Percentiles rank a stretch among this genome's conserved stretches.
Evolutionary conservation across 2,329 filamentous ascomycete genomes (phyloP).

Genomic region (Sclerotinia borealis): DNA sequence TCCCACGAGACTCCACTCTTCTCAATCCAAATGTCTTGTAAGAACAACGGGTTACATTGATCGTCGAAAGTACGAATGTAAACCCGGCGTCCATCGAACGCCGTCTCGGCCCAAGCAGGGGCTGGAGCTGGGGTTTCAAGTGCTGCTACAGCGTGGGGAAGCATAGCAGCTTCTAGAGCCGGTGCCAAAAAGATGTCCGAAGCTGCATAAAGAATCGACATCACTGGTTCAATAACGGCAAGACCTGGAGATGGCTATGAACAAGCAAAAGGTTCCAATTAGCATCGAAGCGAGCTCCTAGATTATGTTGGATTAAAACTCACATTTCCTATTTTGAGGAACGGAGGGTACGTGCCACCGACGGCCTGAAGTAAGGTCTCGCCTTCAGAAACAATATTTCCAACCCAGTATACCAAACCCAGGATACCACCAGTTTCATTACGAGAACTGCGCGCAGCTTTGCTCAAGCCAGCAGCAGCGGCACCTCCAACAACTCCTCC

Average conservation of each 20-base stretch:
- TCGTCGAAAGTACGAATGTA: neutral
- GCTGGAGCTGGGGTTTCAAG: neutral
- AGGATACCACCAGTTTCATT: neutral
- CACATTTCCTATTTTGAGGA: neutral
- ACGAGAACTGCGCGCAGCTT: neutral
- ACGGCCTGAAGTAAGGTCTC: neutral
- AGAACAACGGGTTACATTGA: neutral
- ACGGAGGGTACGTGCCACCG: neutral
- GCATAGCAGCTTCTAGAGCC: neutral
- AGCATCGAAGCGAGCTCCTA: neutral
- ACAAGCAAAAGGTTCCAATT: neutral
- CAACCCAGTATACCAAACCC: neutral
- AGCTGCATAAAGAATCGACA: neutral
- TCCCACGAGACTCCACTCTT: neutral
- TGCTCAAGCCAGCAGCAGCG: neutral
- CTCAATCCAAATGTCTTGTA: neutral
- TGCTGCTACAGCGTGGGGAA: neutral
- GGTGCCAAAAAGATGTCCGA: neutral
- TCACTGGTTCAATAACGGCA: neutral
- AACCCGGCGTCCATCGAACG: neutral
- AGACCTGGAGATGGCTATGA: neutral
- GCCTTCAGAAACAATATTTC: neutral
- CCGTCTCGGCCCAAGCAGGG: neutral
- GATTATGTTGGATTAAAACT: neutral
- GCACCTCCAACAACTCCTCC: neutral